Evolutionary conservation across 1,284 basidiomycete genomes (phyloP).

Genomic region (Cystobasidium sp.): DNA sequence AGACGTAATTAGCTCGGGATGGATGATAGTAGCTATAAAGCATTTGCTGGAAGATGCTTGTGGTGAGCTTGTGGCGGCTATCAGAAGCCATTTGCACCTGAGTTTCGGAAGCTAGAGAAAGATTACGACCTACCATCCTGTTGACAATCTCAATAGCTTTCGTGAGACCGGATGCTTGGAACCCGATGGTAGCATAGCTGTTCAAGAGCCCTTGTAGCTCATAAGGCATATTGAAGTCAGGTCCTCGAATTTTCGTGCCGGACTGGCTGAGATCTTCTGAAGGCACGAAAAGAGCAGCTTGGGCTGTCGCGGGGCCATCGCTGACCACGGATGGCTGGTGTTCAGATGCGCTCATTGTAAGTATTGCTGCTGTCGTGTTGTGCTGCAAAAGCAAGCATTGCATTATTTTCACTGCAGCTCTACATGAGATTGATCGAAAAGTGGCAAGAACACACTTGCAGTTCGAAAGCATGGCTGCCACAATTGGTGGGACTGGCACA

Average conservation of each 20-base stretch:
- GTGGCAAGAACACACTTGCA: background rate
- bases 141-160: slow-evolving; percentile 88
- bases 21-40: background rate
- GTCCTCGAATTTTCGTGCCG: slow-evolving; percentile 79
- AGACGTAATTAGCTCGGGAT: too few species aligned
- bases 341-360: background rate
- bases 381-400: background rate
- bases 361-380: background rate
- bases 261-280: slow-evolving; percentile 52
- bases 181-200: slow-evolving; percentile 88
- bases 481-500: background rate
- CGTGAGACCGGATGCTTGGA: slow-evolving; percentile 90
- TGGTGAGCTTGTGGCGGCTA: background rate
- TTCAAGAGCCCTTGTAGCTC: slow-evolving; percentile 74
- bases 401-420: background rate
- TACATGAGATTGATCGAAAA: background rate
- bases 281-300: slow-evolving; percentile 42
- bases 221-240: slow-evolving; percentile 76
- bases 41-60: too few species aligned
- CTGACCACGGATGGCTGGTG: background rate
- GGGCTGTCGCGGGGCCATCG: slow-evolving; percentile 27
- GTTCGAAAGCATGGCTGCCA: background rate
- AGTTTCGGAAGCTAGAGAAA: background rate
- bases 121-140: slow-evolving; percentile 69
- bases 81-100: background rate